Evolutionary conservation across 2,329 filamentous ascomycete species (phyloP), one percentile per base, ranked within the genome.

Genomic region (Aspergillus spinulosporus): DNA sequence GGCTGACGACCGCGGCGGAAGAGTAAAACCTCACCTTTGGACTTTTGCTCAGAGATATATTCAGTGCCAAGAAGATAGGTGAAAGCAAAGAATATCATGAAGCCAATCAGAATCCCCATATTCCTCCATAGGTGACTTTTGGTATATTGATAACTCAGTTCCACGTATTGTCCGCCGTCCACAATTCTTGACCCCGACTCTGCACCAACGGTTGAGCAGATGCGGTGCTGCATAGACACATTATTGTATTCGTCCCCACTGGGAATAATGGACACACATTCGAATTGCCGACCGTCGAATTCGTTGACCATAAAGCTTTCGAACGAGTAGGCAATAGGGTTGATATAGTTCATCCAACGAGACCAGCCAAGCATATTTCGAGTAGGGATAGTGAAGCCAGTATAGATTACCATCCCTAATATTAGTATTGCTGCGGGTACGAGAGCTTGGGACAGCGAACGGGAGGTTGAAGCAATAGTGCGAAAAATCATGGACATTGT

Each of bases 401-500:
- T 65, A 48, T 68, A 83, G 7, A 87, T 73, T 3, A 71, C 56
- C 37, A 70, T 55, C 4, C 62, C 61, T 21, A 70, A 57, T 50
- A 68, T 66, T 45, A 83, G 68, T 40, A 83, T 70, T 5, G 78
- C 76, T 9, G 80, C 76, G 1, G 80, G 80, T 3, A 80, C 79
- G 70, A 83, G 72, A 42, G 82, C 81, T 64, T 83, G 80, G 0
- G 77, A 76, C 5, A 42, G 39, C 15, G 39, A 42, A 42, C 39
- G 39, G 5, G 39, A 42, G 6, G 34, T n/a, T 0, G 88, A 87
- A 12, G 83, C 90, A 60, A 95, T 89, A 5, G 85, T 88, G 46
- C 90, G 84, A 82, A 95, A 95, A 60, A 93, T 82, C 86, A 91
- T 92, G 46, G 88, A 92, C 89, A 94, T 94, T 61, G 84, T 81